Conservation (phyloP, 1,139 yeast genomes). For the Yamadazyma sp. region DNA sequence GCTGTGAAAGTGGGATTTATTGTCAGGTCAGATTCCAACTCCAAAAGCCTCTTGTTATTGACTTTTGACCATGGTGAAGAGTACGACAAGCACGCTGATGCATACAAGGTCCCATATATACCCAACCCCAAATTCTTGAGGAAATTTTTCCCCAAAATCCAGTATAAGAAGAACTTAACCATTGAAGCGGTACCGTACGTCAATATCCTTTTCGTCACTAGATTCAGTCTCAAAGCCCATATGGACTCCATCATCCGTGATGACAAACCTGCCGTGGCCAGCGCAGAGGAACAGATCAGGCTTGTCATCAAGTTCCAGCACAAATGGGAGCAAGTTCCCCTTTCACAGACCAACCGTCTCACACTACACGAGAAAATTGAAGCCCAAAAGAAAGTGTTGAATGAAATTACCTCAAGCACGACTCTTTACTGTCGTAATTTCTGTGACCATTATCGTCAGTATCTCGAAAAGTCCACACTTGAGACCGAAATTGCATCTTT, state of each 20-base stretch:
- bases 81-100: constrained; percentile 26
- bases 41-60: constrained; percentile 32
- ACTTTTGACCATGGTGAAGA: constrained; percentile 47
- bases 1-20: constrained; percentile 55
- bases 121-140: constrained; percentile 31
- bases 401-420: constrained; percentile 30
- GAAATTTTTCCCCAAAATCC: constrained; percentile 28
- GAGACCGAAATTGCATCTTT: constrained; percentile 54
- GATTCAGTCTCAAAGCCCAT: constrained; percentile 40
- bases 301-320: constrained; percentile 41
- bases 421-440: constrained; percentile 43
- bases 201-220: constrained; percentile 52
- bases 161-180: constrained; percentile 32
- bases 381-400: constrained; percentile 43
- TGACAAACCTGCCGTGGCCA: constrained; percentile 40
- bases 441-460: constrained; percentile 45
- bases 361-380: constrained; percentile 51
- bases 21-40: constrained; percentile 36
- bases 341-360: constrained; percentile 47
- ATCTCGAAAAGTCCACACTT: constrained; percentile 47
- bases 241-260: constrained; percentile 47
- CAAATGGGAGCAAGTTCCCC: constrained; percentile 46
- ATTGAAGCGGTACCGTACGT: constrained; percentile 48
- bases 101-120: constrained; percentile 53
- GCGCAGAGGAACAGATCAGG: constrained; percentile 42